Percentiles rank a stretch among this genome's conserved stretches.
Evolutionary conservation across 371 early-diverging fungal genomes (phyloP).

Genomic region (Hamiltosporidium tvaerminnensis): DNA sequence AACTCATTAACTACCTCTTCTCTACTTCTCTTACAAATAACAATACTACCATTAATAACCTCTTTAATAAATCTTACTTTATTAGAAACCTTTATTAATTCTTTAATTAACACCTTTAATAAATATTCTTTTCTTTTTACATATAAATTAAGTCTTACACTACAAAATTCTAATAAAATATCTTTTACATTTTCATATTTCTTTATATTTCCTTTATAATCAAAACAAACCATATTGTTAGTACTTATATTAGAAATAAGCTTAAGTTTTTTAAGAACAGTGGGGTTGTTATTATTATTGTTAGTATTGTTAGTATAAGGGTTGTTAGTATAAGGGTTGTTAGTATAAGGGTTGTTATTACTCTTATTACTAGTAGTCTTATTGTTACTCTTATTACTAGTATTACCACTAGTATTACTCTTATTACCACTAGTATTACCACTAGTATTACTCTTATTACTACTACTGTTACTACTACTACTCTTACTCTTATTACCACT

Average conservation of each 20-base stretch:
- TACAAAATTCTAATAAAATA: conserved; percentile 76
- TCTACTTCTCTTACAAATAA: conserved; percentile 69
- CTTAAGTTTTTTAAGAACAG: conserved; percentile 67
- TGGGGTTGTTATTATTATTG: no score
- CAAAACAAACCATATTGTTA: conserved; percentile 89
- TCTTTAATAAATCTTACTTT: conserved; percentile 76
- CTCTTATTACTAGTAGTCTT: no score
- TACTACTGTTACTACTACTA: no score
- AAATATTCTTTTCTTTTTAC: conserved; percentile 71
- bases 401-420: no score
- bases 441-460: no score
- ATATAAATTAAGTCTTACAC: conserved; percentile 69
- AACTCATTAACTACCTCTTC: conserved; percentile 65
- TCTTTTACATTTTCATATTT: conserved; percentile 66
- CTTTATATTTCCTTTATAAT: conserved; percentile 67
- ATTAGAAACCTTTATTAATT: conserved; percentile 66
- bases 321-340: no score
- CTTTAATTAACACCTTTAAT: conserved; percentile 59
- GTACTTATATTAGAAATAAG: conserved; percentile 59
- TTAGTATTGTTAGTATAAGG: conserved; percentile 5
- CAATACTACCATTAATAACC: conserved; percentile 66
- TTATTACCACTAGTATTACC: no score
- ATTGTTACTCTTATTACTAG: no score
- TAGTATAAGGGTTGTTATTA: no score
- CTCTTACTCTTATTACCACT: no score